Evolutionary conservation across 495 filamentous ascomycete species (phyloP), one percentile per base, ranked within the genome.

Genomic region (Penicillium samsonianum): DNA sequence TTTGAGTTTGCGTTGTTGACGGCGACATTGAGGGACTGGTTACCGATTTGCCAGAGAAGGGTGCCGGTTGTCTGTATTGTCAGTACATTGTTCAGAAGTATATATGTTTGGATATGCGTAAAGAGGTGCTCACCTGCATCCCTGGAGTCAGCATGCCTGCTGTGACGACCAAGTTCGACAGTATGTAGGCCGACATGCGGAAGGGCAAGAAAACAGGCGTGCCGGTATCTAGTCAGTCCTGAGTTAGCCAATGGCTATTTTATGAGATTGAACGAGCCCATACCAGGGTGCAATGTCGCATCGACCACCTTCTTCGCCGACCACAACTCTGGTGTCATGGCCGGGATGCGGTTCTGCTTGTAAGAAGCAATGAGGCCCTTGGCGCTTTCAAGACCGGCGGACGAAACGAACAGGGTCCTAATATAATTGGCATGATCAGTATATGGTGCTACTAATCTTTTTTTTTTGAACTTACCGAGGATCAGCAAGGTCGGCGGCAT

Each of bases 1-100:
- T 98, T 98, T 38, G 94, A 89, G 73, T 98, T 98, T 68, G 92
- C 86, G 71, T 83, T 89, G 82, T 98, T 98, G 80, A 98, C 94
- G 41, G 90, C 92, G 17, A 98, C 94, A 67, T 98, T 98, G 58
- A 98, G 89, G 12, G 91, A 96, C 72, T 98, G 94, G 73, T 98
- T 98, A 43, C 90, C 84, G 53, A 96, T 86, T 78, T 98, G 94
- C 94, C 94, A 98, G 60, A 87, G 86, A 33, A 98, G 81, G 7
- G 91, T 96, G 28, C 93, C 94, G 22, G 85, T 83, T 40, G 90
- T 97, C 85, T 92, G 57, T 40, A 41, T 8, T 23, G 45, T 28
- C 11, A 14, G 11, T 30, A 42, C 56, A 20, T 14, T 12, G 3
- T 28, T 28, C 22, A 28, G 49, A 57, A 25, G 31, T 44, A 41